Percentiles rank a stretch among this genome's conserved stretches.
Evolutionary conservation across 768 basidiomycete genomes (phyloP).

Genomic region (Paxillus ammoniavirescens): DNA sequence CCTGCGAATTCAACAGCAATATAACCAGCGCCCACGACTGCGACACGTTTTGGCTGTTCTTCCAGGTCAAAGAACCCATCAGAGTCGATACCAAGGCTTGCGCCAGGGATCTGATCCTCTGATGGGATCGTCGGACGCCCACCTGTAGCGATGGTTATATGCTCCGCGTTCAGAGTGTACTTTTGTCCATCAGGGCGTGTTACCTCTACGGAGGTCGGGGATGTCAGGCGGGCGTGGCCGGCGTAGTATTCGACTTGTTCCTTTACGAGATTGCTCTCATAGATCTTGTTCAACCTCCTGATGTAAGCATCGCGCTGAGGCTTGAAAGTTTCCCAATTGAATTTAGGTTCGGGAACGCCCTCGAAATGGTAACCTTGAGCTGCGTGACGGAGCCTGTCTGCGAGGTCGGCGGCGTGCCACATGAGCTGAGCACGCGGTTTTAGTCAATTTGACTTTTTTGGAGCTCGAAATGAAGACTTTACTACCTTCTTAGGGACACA

Average conservation of each 20-base stretch:
- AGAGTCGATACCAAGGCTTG: conserved; percentile 85
- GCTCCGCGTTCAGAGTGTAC: conserved; percentile 73
- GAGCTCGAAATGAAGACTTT: not conserved
- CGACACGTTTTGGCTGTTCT: conserved; percentile 89
- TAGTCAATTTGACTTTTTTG: not conserved
- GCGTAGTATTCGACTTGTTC: conserved; percentile 87
- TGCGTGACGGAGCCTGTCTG: conserved; percentile 80
- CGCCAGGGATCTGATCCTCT: conserved; percentile 83
- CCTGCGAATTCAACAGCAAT: conserved; percentile 98
- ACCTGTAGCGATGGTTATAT: conserved; percentile 84
- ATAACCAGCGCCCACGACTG: conserved; percentile 95
- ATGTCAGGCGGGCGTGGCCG: conserved; percentile 73
- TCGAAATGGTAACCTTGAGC: conserved; percentile 70
- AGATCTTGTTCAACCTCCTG: conserved; percentile 82
- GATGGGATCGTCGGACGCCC: conserved; percentile 79
- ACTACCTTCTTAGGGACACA: conserved; percentile 95
- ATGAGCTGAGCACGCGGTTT: conserved; percentile 63
- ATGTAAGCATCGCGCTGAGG: conserved; percentile 96
- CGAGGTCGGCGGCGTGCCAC: conserved; percentile 94
- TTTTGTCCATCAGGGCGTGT: conserved; percentile 62
- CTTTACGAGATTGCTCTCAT: conserved; percentile 83
- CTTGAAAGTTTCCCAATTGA: conserved; percentile 92
- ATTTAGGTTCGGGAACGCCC: conserved; percentile 56
- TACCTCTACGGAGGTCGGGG: conserved; percentile 70
- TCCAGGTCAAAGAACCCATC: conserved; percentile 96